These are phyloP conservation scores for Berberis vulgaris DNA, from an alignment of 164 flowering plant species.

Conservation along the genomic window DNA sequence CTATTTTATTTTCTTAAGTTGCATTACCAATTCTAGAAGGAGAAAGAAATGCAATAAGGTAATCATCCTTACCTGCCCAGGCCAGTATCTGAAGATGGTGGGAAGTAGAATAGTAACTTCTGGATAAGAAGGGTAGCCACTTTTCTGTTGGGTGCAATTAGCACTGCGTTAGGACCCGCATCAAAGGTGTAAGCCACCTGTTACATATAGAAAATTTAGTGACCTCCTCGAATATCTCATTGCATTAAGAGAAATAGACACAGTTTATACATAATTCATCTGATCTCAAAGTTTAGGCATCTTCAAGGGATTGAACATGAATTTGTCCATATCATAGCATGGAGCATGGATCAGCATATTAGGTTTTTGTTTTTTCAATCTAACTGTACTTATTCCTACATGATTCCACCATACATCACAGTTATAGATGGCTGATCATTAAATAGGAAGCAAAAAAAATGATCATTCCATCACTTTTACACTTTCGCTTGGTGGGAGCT, in stretches of 20 bases:
- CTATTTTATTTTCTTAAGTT: neutral
- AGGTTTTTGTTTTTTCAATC: too few relatives aligned
- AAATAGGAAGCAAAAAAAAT: too few relatives aligned
- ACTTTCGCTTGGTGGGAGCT: too few relatives aligned
- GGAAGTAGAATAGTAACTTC: slow-evolving; percentile 56
- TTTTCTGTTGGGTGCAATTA: slow-evolving; percentile 56
- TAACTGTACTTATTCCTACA: too few relatives aligned
- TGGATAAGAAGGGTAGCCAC: slow-evolving; percentile 50
- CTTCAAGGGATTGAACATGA: too few relatives aligned
- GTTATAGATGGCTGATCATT: too few relatives aligned
- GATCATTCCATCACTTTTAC: too few relatives aligned
- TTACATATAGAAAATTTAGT: slow-evolving; percentile 6
- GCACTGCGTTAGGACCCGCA: slow-evolving; percentile 97
- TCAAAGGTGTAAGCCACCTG: slow-evolving; percentile 99
- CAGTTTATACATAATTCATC: neutral
- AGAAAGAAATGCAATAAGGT: neutral
- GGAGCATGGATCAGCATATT: too few relatives aligned
- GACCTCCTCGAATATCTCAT: neutral
- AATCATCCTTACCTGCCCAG: slow-evolving; percentile 26
- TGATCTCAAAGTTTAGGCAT: neutral
- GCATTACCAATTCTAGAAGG: neutral
- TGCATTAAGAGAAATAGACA: neutral
- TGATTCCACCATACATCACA: too few relatives aligned
- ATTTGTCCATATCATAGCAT: too few relatives aligned
- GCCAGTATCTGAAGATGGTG: slow-evolving; percentile 47